Evolutionary conservation across 2,329 filamentous ascomycete genomes (phyloP), one percentile per base, ranked within the genome.

Genomic region (Penicillium sp.): DNA sequence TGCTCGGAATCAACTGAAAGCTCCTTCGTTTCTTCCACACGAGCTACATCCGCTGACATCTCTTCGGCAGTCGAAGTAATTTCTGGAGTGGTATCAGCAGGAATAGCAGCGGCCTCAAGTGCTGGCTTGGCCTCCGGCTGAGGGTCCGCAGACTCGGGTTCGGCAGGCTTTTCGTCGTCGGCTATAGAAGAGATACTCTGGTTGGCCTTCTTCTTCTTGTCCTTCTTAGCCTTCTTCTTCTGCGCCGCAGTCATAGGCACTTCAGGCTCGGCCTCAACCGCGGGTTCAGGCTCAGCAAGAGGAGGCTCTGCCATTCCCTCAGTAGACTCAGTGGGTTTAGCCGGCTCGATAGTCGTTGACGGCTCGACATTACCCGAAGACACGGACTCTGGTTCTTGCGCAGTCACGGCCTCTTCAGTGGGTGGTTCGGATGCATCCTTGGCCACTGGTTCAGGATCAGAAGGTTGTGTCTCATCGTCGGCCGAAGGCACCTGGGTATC

Each of bases 191-290:
- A 47, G 27, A 55, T 31, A 45, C 51, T 55, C 35, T 62, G 42
- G 41, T 58, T 60, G 22, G 48, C 47, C 53, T 62, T 63, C 53
- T 59, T 61, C 33, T 63, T 61, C 44, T 61, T 61, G 31, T 60
- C 64, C 53, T 75, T 77, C 62, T 75, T 75, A 14, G 62, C 63
- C 53, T 71, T 75, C 50, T 65, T 70, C 54, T 63, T 65, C 38
- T 62, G 56, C 0, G 61, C 55, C 5, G 61, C 27, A 4, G 59
- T 63, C 50, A 62, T 43, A 16, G 51, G 41, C 4, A 48, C 49
- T 36, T 62, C 58, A 31, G 55, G 25, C 38, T 60, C 55, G 13
- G 20, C 20, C 20, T 22, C 20, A 22, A 4, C 2, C 20, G 20
- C 20, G 20, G 49, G 53, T 20, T 52, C 53, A 5, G 48, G 36